Evolutionary conservation across 2,329 filamentous ascomycete species (phyloP).

Genomic region (Penicillium sp.): DNA sequence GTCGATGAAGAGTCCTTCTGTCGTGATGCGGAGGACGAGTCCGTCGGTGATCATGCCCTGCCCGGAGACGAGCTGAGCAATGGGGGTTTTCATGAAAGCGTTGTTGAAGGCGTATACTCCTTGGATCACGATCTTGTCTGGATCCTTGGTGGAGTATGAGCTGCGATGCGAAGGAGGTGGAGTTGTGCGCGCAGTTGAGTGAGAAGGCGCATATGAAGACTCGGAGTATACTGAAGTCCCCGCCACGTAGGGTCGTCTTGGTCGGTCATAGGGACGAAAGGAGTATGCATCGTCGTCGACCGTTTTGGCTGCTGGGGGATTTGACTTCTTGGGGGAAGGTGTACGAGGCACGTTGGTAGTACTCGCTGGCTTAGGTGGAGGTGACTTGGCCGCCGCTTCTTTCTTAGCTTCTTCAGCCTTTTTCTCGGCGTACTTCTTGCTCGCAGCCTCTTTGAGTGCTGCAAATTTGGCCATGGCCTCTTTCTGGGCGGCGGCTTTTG

Average conservation of each 20-base stretch:
- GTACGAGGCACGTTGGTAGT: conserved; percentile 37
- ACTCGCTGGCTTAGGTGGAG: conserved; percentile 37
- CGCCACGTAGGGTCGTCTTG: conserved; percentile 64
- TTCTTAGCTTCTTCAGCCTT: conserved; percentile 38
- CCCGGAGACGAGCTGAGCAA: conserved; percentile 87
- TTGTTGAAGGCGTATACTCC: conserved; percentile 93
- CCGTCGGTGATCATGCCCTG: conserved; percentile 86
- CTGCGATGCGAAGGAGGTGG: conserved; percentile 77
- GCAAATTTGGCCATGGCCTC: conserved; percentile 42
- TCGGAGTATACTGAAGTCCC: conserved; percentile 75
- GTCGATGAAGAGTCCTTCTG: conserved; percentile 94
- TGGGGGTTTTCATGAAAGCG: conserved; percentile 81
- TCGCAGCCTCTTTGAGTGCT: conserved; percentile 43
- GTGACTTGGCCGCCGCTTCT: conserved; percentile 28
- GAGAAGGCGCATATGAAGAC: conserved; percentile 81
- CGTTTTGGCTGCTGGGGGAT: conserved; percentile 38
- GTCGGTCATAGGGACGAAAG: conserved; percentile 75
- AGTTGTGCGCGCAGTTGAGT: conserved; percentile 80
- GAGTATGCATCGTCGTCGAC: conserved; percentile 68
- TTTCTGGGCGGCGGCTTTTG: conserved; percentile 39
- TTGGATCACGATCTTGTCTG: conserved; percentile 93
- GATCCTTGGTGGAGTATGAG: conserved; percentile 84
- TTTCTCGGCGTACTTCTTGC: conserved; percentile 41
- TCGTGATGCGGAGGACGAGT: conserved; percentile 86
- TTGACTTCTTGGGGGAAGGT: conserved; percentile 44